Base-by-base conservation (phyloP, 352 stramenopile genomes). In the Globisporangium splendens region DNA sequence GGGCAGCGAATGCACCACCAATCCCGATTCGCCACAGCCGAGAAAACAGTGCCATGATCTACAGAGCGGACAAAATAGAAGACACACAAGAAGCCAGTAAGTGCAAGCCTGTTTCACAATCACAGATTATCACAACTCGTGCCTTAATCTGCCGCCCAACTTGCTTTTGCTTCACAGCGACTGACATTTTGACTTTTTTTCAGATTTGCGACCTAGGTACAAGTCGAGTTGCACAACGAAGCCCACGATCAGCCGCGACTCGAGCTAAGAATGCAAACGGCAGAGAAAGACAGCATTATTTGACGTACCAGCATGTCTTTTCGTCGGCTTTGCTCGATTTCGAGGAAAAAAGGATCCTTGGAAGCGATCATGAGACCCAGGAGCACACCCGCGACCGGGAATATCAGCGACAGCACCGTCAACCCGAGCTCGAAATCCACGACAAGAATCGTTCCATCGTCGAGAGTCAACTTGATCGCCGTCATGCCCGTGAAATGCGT, bases 401-500 rank as follows among this genome's bases (percentile, higher is more conserved):
- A 83, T n/a, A 89, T 62, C 28, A 89, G 72, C 11, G 76, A 87
- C 8, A 84, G 21, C 8, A 87, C 70, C 11, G 79, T 89, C 47
- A 75, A 49, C 7, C 77, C 74, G 21, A 69, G 54, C 56, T 86
- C 76, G 43, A 89, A 89, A 41, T 85, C 56, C 12, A 87, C 62
- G 0, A 54, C 35, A 17, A 89, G 57, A 3, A 77, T 46, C 7
- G 67, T 70, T 1, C 66, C 66, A 44, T 89, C 70, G 2, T 63
- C 54, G 41, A 71, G 57, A 3, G 46, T 54, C 20, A 87, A 33
- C 17, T 75, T 24, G 4, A 77, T 63, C 8, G 79, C 76, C 18
- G 76, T 74, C 76, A 89, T 89, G 18, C 79, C 79, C 21, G 77
- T 86, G 54, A 89, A 87, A 22, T 89, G 79, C 70, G 82, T 87